Percentiles rank a stretch among this genome's conserved stretches.
Evolutionary conservation across 495 filamentous ascomycete species (phyloP).

Genomic region (Acidomyces sp.): DNA sequence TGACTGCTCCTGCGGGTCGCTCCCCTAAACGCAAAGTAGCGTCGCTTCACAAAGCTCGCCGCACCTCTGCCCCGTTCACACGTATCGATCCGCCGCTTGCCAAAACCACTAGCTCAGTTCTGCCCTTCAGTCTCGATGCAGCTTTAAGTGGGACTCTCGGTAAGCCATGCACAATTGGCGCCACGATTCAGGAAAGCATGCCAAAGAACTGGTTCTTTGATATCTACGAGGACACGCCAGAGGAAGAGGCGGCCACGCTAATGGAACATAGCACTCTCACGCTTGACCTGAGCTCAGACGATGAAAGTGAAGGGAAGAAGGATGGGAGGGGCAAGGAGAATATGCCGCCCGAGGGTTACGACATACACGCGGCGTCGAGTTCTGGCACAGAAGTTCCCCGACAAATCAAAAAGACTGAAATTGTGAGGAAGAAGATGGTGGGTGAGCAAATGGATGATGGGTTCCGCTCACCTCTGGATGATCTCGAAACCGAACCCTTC

Average conservation of each 20-base stretch:
- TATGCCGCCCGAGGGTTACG: conserved; percentile 51
- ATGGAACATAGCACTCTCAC: conserved; percentile 80
- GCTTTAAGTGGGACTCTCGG: conserved; percentile 57
- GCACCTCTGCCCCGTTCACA: conserved; percentile 40
- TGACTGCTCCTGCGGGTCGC: conserved; percentile 45
- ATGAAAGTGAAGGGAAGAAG: conserved; percentile 39
- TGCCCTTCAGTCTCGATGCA: conserved; percentile 67
- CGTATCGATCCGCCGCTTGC: conserved; percentile 45
- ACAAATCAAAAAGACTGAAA: conserved; percentile 7
- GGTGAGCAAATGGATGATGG: conserved; percentile 17
- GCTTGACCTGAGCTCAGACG: conserved; percentile 62
- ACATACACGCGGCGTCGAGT: conserved; percentile 7
- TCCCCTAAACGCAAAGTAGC: conserved; percentile 47
- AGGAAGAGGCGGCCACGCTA: conserved; percentile 78
- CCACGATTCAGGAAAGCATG: conserved; percentile 29
- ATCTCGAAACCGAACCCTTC: conserved; percentile 19
- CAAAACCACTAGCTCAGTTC: conserved; percentile 27
- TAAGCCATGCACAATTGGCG: conserved; percentile 12
- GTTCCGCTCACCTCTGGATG: conserved; percentile 13
- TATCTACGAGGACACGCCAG: conserved; percentile 83
- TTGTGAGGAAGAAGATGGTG: conserved; percentile 9
- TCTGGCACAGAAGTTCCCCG: not conserved
- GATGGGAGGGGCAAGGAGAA: conserved; percentile 78
- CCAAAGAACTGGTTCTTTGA: conserved; percentile 74
- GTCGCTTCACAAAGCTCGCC: conserved; percentile 44